Evolutionary conservation across 2,329 filamentous ascomycete species (phyloP), one percentile per base, ranked within the genome.

Genomic region (Talaromyces sp.): DNA sequence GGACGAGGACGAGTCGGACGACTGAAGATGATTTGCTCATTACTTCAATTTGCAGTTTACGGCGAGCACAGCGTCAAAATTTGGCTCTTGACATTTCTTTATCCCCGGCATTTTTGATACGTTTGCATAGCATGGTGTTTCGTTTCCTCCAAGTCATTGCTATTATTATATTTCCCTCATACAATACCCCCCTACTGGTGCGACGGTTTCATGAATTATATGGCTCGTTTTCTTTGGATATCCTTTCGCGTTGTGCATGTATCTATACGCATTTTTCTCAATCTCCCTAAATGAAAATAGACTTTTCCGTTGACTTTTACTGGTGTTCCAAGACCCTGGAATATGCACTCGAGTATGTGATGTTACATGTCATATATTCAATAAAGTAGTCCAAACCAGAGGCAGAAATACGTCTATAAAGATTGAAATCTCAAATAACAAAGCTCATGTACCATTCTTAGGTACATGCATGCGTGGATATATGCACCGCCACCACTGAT

Each of bases 1-100:
- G 78, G 64, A 79, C 54, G 60, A 63, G 13, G 64, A 62, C 17
- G 50, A 57, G 27, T 31, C 27, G 2, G 22, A 59, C 11, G 11
- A 25, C 35, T 4, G 13, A 50, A 39, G 13, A 19, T 19, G 39
- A 35, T 15, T 39, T 33, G 22, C 22, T n/a, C 27, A 5, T 31
- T 31, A 31, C 27, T 7, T 31, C 3, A 31, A 3, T 10, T 6
- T 11, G 3, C 45, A 41, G 54, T 56, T 25, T 31, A 2, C 19
- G 41, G 61, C 61, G 37, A 37, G 22, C 61, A 45, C 41, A 25
- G 60, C 35, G 19, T 37, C 25, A 15, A 49, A 47, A 50, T 43
- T 41, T 54, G 45, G 45, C 33, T 56, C 3, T 25, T 2, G n/a
- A 4, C 52, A 56, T 37, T 43, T 56, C 39, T 27, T 7, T 47